Base-by-base conservation (phyloP, 352 stramenopile genomes). In the Phytopythium ostracodes region DNA sequence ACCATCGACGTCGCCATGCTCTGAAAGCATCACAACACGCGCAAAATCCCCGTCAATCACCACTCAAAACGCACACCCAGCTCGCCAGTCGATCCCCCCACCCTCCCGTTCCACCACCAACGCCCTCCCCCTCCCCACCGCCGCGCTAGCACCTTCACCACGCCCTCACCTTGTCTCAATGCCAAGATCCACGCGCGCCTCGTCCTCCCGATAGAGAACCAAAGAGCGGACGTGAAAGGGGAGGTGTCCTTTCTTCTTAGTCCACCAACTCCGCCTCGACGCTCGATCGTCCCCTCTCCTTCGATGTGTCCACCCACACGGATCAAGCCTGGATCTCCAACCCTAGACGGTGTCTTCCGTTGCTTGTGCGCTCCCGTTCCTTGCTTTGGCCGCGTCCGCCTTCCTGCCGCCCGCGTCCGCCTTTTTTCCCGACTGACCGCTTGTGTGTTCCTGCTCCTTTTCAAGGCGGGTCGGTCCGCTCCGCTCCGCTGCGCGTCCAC, bases 1-100 rank as follows among this genome's bases (percentile, higher is more conserved):
- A 42, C 18, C 31, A 56, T 38, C 18, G 50, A 52, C 50, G 50
- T 59, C 53, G 53, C 31, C 53, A 59, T 59, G 53, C n/a, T 47
- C 12, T 29, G 10, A 4, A 49, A 5, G 18, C 42, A 27, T 5
- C 40, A n/a, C 40, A 4, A 44, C 14, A 22, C 11, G n/a, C n/a
- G n/a, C 27, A 56, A n/a, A 5, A 17, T 24, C 29, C 18, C 8
- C n/a, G 20, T 49, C 42, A 49, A 20, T 49, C 42, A 4, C 42
- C 42, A 25, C 42, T 20, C 42, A 22, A n/a, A 8, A 14, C 0
- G 20, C 1, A n/a, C 20, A 44, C 1, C 40, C 20, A 10, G 5
- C 40, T 1, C 20, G 29, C 4, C 29, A 33, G 29, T 5, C n/a
- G 7, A 15, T 8, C 18, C 6, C 42, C 5, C n/a, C 25, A 22